phyloP scores from a whole-genome alignment of 306 rosid species.

The Casuarina equisetifolia region DNA sequence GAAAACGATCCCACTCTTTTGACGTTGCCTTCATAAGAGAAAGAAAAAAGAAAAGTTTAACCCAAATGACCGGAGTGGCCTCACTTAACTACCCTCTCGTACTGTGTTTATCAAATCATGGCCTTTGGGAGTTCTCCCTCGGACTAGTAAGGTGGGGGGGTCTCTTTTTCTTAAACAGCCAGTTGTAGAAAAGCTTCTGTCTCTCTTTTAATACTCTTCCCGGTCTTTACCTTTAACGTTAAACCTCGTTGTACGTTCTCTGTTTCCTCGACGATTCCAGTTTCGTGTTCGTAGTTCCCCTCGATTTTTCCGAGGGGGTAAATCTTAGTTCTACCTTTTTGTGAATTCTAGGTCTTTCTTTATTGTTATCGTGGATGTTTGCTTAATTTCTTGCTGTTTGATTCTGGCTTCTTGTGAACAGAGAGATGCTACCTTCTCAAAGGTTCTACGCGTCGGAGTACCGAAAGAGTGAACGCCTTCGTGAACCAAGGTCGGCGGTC shows the following conservation, averaged over 20 bases:
- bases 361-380: neutral
- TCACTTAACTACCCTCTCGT: too few relatives aligned
- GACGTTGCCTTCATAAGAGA: too few relatives aligned
- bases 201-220: neutral
- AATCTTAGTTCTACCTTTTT: neutral
- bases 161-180: neutral
- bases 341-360: neutral
- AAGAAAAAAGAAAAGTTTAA: too few relatives aligned
- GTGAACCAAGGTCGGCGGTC: slow-evolving; percentile 19
- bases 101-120: too few relatives aligned
- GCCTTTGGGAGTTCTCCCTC: too few relatives aligned
- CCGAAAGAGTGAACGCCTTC: slow-evolving; percentile 9
- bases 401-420: neutral
- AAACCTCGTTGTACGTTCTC: neutral
- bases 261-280: neutral
- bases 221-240: slow-evolving; percentile 30
- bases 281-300: slow-evolving; percentile 8
- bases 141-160: too few relatives aligned
- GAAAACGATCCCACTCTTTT: too few relatives aligned
- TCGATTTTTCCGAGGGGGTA: neutral
- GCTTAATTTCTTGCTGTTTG: neutral
- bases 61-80: too few relatives aligned
- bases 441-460: slow-evolving; percentile 39
- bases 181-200: neutral
- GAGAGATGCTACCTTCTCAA: slow-evolving; percentile 49